phyloP scores from a whole-genome alignment of 1,139 yeast genomes.

The Meyerozyma elateridarum region DNA sequence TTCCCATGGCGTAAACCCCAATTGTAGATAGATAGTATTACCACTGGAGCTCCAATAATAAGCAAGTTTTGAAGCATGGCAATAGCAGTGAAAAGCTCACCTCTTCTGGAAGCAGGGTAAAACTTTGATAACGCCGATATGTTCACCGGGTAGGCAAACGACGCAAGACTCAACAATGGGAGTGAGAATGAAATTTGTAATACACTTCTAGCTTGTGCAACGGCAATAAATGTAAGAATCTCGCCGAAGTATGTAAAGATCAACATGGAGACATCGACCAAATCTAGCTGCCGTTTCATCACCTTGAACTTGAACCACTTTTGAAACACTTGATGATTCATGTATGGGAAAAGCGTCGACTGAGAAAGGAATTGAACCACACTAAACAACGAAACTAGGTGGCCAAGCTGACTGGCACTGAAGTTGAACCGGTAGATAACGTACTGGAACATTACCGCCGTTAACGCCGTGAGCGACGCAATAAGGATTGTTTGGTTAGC shows the following conservation, averaged over 20 bases:
- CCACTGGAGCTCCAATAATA: background rate
- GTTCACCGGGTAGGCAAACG: background rate
- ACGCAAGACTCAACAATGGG: background rate
- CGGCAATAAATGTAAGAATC: slow-evolving; percentile 31
- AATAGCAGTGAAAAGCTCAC: slow-evolving; percentile 36
- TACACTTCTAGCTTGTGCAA: background rate
- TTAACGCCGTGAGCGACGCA: background rate
- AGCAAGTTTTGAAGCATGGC: background rate
- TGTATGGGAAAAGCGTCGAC: slow-evolving; percentile 31
- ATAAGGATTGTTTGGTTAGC: background rate
- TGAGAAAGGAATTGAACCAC: slow-evolving; percentile 15
- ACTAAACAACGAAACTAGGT: slow-evolving; percentile 2
- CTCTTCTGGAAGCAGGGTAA: slow-evolving; percentile 40
- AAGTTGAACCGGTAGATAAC: slow-evolving; percentile 4
- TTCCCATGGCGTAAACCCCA: slow-evolving; percentile 1
- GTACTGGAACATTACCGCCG: slow-evolving; percentile 3
- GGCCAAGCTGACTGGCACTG: slow-evolving; percentile 3
- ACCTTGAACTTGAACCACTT: slow-evolving; percentile 25
- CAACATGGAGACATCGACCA: slow-evolving; percentile 44
- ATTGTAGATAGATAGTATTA: background rate
- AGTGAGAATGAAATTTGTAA: background rate
- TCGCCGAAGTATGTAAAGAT: slow-evolving; percentile 32
- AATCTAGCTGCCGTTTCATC: slow-evolving; percentile 45
- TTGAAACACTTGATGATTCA: slow-evolving; percentile 26
- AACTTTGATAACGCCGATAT: slow-evolving; percentile 46